Base-by-base conservation (phyloP, 257 asterid species). In the Agastache rugosa region DNA sequence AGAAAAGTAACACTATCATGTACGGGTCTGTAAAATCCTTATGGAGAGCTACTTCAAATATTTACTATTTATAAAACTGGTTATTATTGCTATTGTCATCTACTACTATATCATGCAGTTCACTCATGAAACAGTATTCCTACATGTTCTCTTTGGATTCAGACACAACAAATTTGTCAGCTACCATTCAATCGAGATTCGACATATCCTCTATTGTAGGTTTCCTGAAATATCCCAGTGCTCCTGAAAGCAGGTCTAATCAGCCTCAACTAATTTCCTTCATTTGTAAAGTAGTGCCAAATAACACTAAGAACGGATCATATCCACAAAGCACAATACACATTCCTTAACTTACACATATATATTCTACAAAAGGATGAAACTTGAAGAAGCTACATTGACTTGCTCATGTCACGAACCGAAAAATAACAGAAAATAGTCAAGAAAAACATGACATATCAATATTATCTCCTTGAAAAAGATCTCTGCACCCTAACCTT, bases 211-310 rank as follows among this genome's bases (percentile, higher is more conserved):
- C 25, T 14, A 60, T n/a, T 47, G 47, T 31, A 67, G 62, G 48
- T 67, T 41, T 23, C 35, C 8, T 5, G 67, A 61, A 47, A 45
- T 6, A 68, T 44, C 10, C 47, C 37, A 3, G 6, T 23, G 51
- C 63, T 27, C 80, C 16, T 51, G 64, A 34, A 2, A 35, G 72
- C 51, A 42, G 72, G 72, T 50, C 4, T 50, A 37, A 69, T 41
- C 42, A 20, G 19, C 53, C 37, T 54, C 34, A 22, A 69, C 44
- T 47, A 53, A 16, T 70, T 35, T 42, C 41, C 63, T 42, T 48
- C 55, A 48, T 16, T 2, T 69, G 41, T 45, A 66, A 19, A n/a
- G 15, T 31, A 58, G 31, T 48, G 19, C 51, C 54, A 23, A 37
- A 2, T 9, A 69, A 47, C 59, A 11, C 75, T 35, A 37, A 11